Conservation (phyloP, 768 basidiomycete species). For the Rhodotorula paludigena region DNA sequence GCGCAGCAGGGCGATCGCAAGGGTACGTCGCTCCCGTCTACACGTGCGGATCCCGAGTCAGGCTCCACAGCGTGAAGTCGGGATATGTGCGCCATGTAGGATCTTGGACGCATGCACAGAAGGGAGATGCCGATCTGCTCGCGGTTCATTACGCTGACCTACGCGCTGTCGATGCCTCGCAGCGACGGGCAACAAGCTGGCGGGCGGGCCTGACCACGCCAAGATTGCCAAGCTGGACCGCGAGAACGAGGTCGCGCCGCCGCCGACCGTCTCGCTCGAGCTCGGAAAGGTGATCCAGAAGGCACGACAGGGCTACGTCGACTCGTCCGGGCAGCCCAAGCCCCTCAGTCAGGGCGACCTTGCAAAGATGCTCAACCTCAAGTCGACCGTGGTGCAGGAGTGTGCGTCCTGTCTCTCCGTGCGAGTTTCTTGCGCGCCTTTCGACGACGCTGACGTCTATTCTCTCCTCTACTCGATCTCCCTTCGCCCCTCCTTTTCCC, state of each 20-base stretch:
- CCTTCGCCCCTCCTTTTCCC: neutral
- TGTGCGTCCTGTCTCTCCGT: slow-evolving; percentile 9
- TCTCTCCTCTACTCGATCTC: neutral
- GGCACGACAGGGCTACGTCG: slow-evolving; percentile 36
- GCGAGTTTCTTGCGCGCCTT: too few species aligned
- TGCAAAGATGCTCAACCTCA: slow-evolving; percentile 37
- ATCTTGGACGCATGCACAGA: too few species aligned
- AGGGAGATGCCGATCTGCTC: too few species aligned
- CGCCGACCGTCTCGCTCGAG: slow-evolving; percentile 38
- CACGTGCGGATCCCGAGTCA: too few species aligned
- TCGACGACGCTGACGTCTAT: too few species aligned
- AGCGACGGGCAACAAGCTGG: slow-evolving; percentile 33
- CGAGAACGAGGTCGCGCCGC: slow-evolving; percentile 41
- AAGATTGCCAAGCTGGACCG: slow-evolving; percentile 42
- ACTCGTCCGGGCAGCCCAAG: slow-evolving; percentile 26
- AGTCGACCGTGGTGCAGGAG: slow-evolving; percentile 34
- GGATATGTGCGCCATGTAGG: too few species aligned
- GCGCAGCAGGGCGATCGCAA: slow-evolving; percentile 18
- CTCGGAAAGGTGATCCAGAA: slow-evolving; percentile 40
- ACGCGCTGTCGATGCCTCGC: neutral
- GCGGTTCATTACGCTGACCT: neutral
- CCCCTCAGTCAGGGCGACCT: slow-evolving; percentile 36
- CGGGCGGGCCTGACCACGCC: slow-evolving; percentile 35
- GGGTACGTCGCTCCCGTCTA: slow-evolving; percentile 10
- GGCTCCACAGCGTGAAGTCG: too few species aligned